Evolutionary conservation across 73 alveolate species (phyloP), one percentile per base, ranked within the genome.

Genomic region (Symbiodinium pilosum): DNA sequence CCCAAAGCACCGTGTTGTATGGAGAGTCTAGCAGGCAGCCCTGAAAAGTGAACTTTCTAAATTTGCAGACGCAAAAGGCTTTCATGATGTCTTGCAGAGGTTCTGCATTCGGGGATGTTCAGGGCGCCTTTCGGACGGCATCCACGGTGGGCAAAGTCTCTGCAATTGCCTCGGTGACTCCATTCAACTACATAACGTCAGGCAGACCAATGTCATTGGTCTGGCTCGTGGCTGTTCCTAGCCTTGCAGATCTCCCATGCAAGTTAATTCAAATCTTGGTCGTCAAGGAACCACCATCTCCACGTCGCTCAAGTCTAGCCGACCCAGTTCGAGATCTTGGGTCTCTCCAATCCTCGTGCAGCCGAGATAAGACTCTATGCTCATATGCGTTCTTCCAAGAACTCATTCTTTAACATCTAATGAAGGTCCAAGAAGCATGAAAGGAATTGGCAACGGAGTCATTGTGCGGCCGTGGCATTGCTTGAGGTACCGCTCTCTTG

Each of bases 371-470:
- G 14, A 18, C 1, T 3, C 14, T 18, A 52, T 3, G 3, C 12
- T 18, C 69, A 52, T 52, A 3, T 52, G n/a, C n/a, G n/a, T n/a
- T n/a, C n/a, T 47, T 7, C 41, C 84, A 71, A 11, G 34, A 59
- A 7, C 44, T 5, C 40, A 34, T 73, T 21, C 39, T 68, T 4
- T 8, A 11, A 6, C 32, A 12, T n/a, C 84, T 3, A 36, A 71
- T 24, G 34, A 28, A 8, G 24, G 24, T 8, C 56, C 59, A 42
- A 43, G 95, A 21, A 3, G 30, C 95, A 89, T 56, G 51, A 89
- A 89, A 7, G 95, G 95, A 30, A 89, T 89, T 32, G 95, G 95
- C 75, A 89, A 69, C 18, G 95, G 95, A 28, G 95, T 89, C 47
- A 77, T 77, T 12, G 95, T 59, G 71, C 73, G 47, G 43, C 95